Conservation (phyloP, 2,329 filamentous ascomycete species). For the Tympanopsis confertula region DNA sequence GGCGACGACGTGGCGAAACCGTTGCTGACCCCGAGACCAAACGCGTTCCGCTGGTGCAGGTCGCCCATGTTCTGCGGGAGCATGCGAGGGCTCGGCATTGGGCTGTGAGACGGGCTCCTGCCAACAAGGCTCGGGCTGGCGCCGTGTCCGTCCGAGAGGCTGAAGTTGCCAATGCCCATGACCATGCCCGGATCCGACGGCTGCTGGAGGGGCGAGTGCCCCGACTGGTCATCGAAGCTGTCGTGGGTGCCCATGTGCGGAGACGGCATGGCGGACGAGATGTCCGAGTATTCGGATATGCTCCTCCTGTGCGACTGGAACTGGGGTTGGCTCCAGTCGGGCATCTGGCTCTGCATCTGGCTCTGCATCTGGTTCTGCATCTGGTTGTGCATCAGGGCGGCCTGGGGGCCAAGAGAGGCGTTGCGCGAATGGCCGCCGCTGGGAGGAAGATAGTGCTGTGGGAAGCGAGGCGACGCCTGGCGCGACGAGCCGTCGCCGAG, state of each 20-base stretch:
- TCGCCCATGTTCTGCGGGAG: slow-evolving; percentile 43
- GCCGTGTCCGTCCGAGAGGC: slow-evolving; percentile 60
- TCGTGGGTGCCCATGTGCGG: slow-evolving; percentile 72
- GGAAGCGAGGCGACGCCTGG: too few species aligned
- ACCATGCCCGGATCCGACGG: slow-evolving; percentile 62
- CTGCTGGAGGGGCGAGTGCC: slow-evolving; percentile 71
- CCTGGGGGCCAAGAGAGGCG: too few species aligned
- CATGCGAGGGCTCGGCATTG: slow-evolving; percentile 53
- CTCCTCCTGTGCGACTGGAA: slow-evolving; percentile 76
- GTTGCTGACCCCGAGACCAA: slow-evolving; percentile 29
- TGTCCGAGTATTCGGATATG: slow-evolving; percentile 85
- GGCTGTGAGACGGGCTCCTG: slow-evolving; percentile 71
- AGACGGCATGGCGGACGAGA: slow-evolving; percentile 75
- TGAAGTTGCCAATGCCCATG: slow-evolving; percentile 68
- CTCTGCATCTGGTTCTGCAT: too few species aligned
- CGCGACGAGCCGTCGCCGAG: too few species aligned
- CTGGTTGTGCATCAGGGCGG: too few species aligned
- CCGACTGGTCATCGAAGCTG: slow-evolving; percentile 61
- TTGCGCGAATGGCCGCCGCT: too few species aligned
- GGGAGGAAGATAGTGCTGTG: too few species aligned
- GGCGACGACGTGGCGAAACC: too few species aligned
- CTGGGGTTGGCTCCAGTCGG: slow-evolving; percentile 1
- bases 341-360: background rate
- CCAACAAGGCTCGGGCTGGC: slow-evolving; percentile 43
- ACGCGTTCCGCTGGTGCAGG: slow-evolving; percentile 36